Percentiles rank a stretch among this genome's conserved stretches.
These are phyloP conservation scores for Diplodia sapinea DNA, from an alignment of 2,329 filamentous ascomycete species.

Conservation along the genomic window DNA sequence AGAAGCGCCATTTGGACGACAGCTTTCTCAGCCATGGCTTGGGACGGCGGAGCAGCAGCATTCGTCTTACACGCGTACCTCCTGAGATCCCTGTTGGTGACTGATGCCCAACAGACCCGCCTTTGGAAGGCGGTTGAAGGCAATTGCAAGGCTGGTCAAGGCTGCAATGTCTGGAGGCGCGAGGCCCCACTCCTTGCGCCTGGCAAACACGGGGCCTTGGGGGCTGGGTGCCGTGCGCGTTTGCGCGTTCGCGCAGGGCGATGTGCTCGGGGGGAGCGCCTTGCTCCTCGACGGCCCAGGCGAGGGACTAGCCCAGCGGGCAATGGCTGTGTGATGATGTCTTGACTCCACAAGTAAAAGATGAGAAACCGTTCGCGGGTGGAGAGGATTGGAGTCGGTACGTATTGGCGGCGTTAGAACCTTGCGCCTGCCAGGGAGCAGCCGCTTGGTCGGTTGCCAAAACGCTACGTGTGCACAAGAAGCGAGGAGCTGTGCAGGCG, in stretches of 20 bases:
- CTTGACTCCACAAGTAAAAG: slow-evolving; percentile 7
- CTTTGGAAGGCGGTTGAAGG: not conserved
- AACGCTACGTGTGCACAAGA: slow-evolving; percentile 7
- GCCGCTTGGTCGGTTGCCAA: not conserved
- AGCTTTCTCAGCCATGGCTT: slow-evolving; percentile 13
- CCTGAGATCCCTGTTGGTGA: slow-evolving; percentile 4
- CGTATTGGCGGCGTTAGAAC: not conserved
- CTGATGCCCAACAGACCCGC: slow-evolving; percentile 18
- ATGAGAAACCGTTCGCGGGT: not conserved
- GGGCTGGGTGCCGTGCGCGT: slow-evolving; percentile 3
- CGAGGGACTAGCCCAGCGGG: not conserved
- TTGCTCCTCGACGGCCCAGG: not conserved
- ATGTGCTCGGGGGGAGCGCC: not conserved
- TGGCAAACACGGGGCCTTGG: not conserved
- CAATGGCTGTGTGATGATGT: slow-evolving; percentile 15
- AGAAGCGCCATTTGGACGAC: slow-evolving; percentile 23
- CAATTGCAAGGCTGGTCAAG: slow-evolving; percentile 11
- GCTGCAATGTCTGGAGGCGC: slow-evolving; percentile 1
- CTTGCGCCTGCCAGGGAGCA: not conserved
- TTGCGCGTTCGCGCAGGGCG: slow-evolving; percentile 4
- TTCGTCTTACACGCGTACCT: slow-evolving; percentile 20
- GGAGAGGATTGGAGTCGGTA: slow-evolving; percentile 3
- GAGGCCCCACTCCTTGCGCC: not conserved
- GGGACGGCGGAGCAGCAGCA: not conserved
- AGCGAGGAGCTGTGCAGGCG: not conserved